Base-by-base conservation (phyloP, 2,329 filamentous ascomycete species). In the Pseudogymnoascus pannorum region DNA sequence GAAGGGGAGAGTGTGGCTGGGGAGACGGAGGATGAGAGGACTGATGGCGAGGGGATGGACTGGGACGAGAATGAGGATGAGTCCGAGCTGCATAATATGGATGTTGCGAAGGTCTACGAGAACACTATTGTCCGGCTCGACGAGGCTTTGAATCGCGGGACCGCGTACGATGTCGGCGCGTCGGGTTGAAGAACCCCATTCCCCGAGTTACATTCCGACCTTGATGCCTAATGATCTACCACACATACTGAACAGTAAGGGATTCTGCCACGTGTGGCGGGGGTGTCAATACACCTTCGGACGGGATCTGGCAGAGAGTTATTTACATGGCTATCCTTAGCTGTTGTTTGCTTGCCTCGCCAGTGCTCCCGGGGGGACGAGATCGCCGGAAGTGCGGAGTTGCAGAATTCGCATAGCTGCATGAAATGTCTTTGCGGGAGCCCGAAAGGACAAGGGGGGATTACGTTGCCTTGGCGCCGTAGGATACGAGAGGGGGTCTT, bases 71-170 rank as follows among this genome's bases (percentile, higher is more conserved):
- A 78, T 58, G 77, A 79, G 36, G 78, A 79, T 33, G 70, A 84
- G 66, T 81, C 89, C 63, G 78, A 78, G 51, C 77, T 78, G 35
- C 68, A 85, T 66, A 81, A 89, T 65, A 85, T 92, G 80, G 86
- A 88, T 65, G 84, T 89, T 58, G 89, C 86, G 0, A 81, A 81
- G 65, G 86, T 95, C 1, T 96, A 94, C 74, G 89, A 94, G 72
- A 82, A 82, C 68, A 94, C 91, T 0, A 83, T 96, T 66, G 81
- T 90, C 38, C 81, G 89, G 69, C 74, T 96, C 12, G 90, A 88
- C 0, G 85, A 87, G 68, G 79, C 82, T 9, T 74, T 94, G 26
- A 86, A 65, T n/a, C 63, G 51, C 60, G 64, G 59, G 14, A 58
- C 59, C 29, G 36, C 57, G 20, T 64, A 63, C 61, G 63, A 63